Base-by-base conservation (phyloP, 352 stramenopile species). In the Lagenidium giganteum region DNA sequence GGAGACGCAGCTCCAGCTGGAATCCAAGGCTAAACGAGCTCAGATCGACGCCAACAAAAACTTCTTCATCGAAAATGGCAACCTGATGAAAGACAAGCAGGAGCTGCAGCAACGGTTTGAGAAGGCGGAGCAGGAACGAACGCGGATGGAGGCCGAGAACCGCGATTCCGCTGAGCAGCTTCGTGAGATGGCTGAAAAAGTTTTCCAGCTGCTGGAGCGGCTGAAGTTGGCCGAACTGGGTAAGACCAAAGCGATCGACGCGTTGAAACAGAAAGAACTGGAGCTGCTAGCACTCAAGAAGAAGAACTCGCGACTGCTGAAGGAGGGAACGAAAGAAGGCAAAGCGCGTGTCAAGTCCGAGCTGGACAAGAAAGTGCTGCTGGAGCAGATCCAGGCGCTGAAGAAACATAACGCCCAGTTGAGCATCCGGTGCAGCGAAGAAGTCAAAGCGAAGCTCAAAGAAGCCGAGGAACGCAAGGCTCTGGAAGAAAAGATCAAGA, bases 361-460 rank as follows among this genome's bases (percentile, higher is more conserved):
- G 47, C 58, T 97, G 36, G 91, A 98, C 67, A 96, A 96, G 39
- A 95, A 96, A 21, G 84, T 96, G 8, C 52, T 97, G 56, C 71
- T 97, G 14, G 93, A 98, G 45, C 93, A 98, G 57, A 76, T 98
- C 26, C 63, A 88, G 43, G 92, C 83, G 26, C 70, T 98, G 4
- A 98, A 98, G 59, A 98, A 97, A 49, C 86, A 98, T 58, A 98
- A 98, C 44, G 66, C 76, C 11, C 85, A 98, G 52, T 63, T 98
- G 14, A 91, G 85, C 11, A 62, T 94, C 27, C 88, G 91, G 12
- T 95, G 88, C 63, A 87, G 87, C 17, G 91, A 98, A 44, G 85
- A 97, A 54, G 89, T 95, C n/a, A 97, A 97, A 41, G 64, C 72
- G 16, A 97, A 97, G 57, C 75, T 98, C 3, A 82, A 87, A 26